A percentile compares a stretch with the other conserved stretches of the same genome.
These are phyloP conservation scores for Bocquillonia castaneifolia DNA, from an alignment of 441 rosid genomes.

Conservation along the genomic window DNA sequence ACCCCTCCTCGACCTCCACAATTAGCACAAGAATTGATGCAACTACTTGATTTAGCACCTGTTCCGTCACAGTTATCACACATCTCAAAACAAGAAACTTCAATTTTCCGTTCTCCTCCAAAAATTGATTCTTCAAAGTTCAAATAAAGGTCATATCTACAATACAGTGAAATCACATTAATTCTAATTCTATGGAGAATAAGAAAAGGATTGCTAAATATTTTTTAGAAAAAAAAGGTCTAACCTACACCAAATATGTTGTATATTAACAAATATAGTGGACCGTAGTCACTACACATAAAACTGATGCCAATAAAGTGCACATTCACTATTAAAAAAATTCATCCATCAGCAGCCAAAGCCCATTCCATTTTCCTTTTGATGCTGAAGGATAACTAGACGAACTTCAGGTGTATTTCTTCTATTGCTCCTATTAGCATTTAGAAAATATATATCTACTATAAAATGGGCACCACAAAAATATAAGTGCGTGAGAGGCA, in stretches of 20 bases:
- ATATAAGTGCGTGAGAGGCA: too few species aligned
- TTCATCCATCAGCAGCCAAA: neutral
- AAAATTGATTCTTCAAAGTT: slow-evolving; percentile 83
- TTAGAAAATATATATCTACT: too few species aligned
- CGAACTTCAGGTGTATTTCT: too few species aligned
- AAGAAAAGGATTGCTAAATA: neutral
- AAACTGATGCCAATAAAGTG: neutral
- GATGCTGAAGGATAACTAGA: too few species aligned
- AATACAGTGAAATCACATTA: slow-evolving; percentile 12
- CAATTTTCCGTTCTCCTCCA: slow-evolving; percentile 66
- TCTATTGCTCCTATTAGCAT: too few species aligned
- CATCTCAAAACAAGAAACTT: slow-evolving; percentile 58
- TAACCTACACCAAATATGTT: neutral
- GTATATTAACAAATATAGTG: neutral
- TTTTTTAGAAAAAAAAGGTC: too few species aligned
- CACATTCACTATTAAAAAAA: neutral
- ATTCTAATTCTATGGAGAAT: neutral
- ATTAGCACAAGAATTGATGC: slow-evolving; percentile 48
- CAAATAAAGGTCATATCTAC: slow-evolving; percentile 66
- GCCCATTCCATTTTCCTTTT: neutral
- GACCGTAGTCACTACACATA: neutral
- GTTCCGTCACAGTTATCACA: slow-evolving; percentile 77
- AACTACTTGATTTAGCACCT: slow-evolving; percentile 69
- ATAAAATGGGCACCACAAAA: too few species aligned
- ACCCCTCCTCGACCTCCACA: slow-evolving; percentile 85